Base-by-base conservation (phyloP, 2,329 filamentous ascomycete species). In the Thyridium curvatum region DNA sequence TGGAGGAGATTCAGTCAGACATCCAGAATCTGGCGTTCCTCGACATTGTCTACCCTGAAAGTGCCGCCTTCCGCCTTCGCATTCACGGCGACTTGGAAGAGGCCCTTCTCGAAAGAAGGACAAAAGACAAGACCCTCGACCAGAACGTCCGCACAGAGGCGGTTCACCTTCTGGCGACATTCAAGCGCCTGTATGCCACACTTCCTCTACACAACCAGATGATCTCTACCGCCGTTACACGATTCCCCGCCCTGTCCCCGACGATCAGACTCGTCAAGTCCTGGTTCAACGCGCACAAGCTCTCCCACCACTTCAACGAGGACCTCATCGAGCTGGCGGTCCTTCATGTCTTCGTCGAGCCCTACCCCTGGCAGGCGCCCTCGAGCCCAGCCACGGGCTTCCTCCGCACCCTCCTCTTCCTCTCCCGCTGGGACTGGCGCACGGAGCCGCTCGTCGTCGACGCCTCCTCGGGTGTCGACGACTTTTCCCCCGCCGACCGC, bases 391-490 rank as follows among this genome's bases (percentile, higher is more conserved):
- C 81, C 50, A 83, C 84, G 0, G 93, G 86, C 4, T 91, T 98
- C 55, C 63, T 94, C 18, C 80, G 90, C 16, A 86, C 86, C 1
- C 68, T 98, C 2, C 68, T 82, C 26, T 84, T 91, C 58, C 69
- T 98, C 12, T 79, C 89, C 2, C 74, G 80, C 32, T 98, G 93
- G 89, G 88, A 97, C 58, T 98, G 93, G 93, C 79, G 86, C 18
- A 71, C 81, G 8, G 82, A 89, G 38, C 85, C 93, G 2, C 69
- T 97, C 26, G 71, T 95, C 28, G 72, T 96, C 18, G 88, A 96
- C 58, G 74, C 87, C 18, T 74, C 79, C 10, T 75, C 10, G 77
- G 84, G 16, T 8, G 12, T 18, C 36, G 32, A 17, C 33, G 35
- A n/a, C 43, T 43, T 21, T 38, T 46, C 12, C 41, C 39, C 26